Evolutionary conservation across 805 yeast genomes (phyloP).

Genomic region (Saturnispora sanitii): DNA sequence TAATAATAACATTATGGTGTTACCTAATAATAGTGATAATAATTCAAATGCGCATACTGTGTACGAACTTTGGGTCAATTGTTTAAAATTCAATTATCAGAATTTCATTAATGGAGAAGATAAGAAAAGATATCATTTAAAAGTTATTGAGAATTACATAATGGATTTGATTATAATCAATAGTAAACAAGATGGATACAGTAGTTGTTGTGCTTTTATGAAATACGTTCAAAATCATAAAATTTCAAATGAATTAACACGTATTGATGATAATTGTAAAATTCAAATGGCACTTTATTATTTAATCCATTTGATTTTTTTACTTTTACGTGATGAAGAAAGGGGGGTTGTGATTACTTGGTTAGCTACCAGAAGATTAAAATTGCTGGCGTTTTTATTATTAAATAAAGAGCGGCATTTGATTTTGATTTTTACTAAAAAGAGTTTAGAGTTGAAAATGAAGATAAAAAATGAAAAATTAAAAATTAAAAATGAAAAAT

Average conservation of each 20-base stretch:
- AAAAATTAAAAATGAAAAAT: too few species aligned
- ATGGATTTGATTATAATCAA: constrained; percentile 10
- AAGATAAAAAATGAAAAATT: neutral
- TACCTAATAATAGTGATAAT: neutral
- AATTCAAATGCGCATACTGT: constrained; percentile 9
- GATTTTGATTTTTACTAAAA: constrained; percentile 10
- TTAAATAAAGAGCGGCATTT: constrained; percentile 14
- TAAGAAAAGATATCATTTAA: constrained; percentile 3
- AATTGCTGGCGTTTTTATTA: constrained; percentile 17
- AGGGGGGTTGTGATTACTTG: neutral
- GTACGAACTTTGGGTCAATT: constrained; percentile 10
- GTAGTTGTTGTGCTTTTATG: constrained; percentile 3
- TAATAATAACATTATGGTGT: too few species aligned
- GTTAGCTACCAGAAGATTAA: constrained; percentile 3
- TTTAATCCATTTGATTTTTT: constrained; percentile 10
- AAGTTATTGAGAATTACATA: constrained; percentile 8
- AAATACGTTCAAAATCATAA: constrained; percentile 6
- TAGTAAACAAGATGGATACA: neutral
- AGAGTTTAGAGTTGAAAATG: neutral
- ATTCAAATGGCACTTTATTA: constrained; percentile 9
- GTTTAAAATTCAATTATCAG: constrained; percentile 10
- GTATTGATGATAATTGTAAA: neutral
- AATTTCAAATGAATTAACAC: constrained; percentile 8
- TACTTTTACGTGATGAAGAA: constrained; percentile 1
- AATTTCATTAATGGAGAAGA: constrained; percentile 7